Base-by-base conservation (phyloP, 163 green algal species). In the Smithsoniella earleae region DNA sequence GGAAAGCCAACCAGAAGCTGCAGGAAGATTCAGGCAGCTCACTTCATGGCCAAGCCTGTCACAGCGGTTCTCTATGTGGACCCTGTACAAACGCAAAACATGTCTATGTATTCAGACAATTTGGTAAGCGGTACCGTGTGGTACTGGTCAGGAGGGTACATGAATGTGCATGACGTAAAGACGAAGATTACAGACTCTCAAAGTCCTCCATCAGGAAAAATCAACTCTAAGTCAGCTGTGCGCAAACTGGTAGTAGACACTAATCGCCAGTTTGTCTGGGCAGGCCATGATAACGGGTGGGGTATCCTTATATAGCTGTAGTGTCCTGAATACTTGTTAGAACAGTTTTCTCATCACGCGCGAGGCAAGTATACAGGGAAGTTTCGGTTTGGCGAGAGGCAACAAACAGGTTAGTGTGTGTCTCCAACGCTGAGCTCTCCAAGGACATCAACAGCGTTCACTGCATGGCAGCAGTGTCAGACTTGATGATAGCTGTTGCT, bases 371-470 rank as follows among this genome's bases (percentile, higher is more conserved):
- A 13, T 13, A 33, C 58, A 69, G 58, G 58, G 27, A 69, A 36
- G 58, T 69, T 30, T 69, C 58, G 5, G 43, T 69, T n/a, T 69
- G 58, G 58, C 58, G 58, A 33, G 58, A 69, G 58, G 58, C 58
- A 38, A 69, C 31, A 33, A 36, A 36, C 58, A 69, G 43, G 58
- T 6, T 69, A n/a, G 31, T 31, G 25, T 36, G 16, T 5, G 58
- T 69, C 6, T 45, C 58, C 30, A n/a, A 16, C 6, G 8, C n/a
- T 5, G 58, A 69, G 58, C 18, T 69, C 27, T 43, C 16, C n/a
- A 69, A 69, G 25, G 34, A 16, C n/a, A 69, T 69, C 58, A 1
- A 33, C 58, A 36, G 16, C 27, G 58, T 69, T 30, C 34, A 69
- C n/a, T 34, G 58, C 2, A 30, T 69, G 18, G 58, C 6, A 33